A percentile compares a stretch with the other conserved stretches of the same genome.
Conservation (phyloP, 495 filamentous ascomycete species). For the Penicillium herquei region DNA sequence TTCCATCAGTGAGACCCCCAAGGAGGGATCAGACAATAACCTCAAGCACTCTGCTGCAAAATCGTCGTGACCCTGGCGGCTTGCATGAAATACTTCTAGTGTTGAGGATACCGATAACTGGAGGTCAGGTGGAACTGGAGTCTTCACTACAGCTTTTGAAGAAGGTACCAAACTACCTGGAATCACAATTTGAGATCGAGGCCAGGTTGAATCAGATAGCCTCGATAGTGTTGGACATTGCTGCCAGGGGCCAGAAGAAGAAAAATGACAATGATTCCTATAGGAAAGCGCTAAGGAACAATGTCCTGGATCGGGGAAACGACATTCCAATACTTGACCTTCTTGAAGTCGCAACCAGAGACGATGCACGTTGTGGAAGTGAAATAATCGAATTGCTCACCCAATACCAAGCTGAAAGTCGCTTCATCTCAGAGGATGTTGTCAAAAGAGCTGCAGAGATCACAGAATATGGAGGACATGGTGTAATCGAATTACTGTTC, state of each 20-base stretch:
- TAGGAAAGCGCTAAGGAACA: neutral
- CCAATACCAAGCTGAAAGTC: too few species aligned
- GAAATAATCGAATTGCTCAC: too few species aligned
- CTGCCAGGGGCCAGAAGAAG: neutral
- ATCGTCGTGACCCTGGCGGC: neutral
- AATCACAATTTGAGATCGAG: neutral
- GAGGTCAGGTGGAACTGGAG: neutral
- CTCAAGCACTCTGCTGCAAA: neutral
- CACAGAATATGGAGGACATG: too few species aligned
- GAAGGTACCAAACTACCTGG: neutral
- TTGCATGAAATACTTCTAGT: neutral
- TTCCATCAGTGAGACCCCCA: neutral
- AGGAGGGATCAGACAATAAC: neutral
- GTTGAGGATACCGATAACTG: neutral
- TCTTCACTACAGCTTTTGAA: neutral
- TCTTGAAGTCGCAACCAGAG: too few species aligned
- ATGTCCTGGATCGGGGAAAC: too few species aligned
- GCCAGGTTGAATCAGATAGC: neutral
- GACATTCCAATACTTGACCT: too few species aligned
- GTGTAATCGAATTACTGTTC: too few species aligned
- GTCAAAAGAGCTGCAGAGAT: too few species aligned
- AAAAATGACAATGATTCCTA: neutral
- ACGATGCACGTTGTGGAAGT: too few species aligned
- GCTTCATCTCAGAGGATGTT: too few species aligned
- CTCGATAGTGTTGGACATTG: neutral